These are phyloP conservation scores for Abortiporus biennis DNA, from an alignment of 1,284 basidiomycete species.

Conservation along the genomic window DNA sequence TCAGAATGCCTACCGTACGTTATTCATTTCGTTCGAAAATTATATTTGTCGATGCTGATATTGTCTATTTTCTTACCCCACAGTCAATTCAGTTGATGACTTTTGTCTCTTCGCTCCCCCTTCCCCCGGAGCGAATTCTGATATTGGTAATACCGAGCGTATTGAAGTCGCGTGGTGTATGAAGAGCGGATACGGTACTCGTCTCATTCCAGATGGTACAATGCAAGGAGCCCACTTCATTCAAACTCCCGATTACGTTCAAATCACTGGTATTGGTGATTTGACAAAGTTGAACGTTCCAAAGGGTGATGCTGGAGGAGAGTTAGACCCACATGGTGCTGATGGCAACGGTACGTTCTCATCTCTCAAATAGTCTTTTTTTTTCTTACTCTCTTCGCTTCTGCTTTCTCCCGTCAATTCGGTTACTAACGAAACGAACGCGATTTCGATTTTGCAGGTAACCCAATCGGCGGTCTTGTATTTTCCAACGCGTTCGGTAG, in stretches of 20 bases:
- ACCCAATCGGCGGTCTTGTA: no score
- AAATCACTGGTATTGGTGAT: conserved; percentile 63
- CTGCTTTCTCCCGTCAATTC: conserved; percentile 27
- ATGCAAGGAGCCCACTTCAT: conserved; percentile 70
- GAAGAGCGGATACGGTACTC: conserved; percentile 60
- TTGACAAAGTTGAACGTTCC: conserved; percentile 64
- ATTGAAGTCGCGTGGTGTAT: conserved; percentile 68
- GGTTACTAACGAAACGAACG: neutral
- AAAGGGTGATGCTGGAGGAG: conserved; percentile 51
- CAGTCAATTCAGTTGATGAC: conserved; percentile 60
- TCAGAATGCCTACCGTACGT: conserved; percentile 58
- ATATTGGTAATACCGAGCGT: conserved; percentile 55
- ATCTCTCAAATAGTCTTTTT: conserved; percentile 61
- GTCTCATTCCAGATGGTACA: conserved; percentile 71
- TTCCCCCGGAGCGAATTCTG: conserved; percentile 43
- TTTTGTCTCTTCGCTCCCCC: conserved; percentile 56
- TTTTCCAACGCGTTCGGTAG: conserved; percentile 66
- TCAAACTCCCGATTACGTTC: conserved; percentile 64
- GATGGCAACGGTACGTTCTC: conserved; percentile 51
- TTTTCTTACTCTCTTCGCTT: conserved; percentile 46
- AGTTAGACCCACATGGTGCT: conserved; percentile 58
- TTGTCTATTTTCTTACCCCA: conserved; percentile 10
- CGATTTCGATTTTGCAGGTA: conserved; percentile 64
- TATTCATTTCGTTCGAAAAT: no score
- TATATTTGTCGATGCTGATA: no score